phyloP scores from a whole-genome alignment of 768 basidiomycete species.

The Suillus occidentalis region DNA sequence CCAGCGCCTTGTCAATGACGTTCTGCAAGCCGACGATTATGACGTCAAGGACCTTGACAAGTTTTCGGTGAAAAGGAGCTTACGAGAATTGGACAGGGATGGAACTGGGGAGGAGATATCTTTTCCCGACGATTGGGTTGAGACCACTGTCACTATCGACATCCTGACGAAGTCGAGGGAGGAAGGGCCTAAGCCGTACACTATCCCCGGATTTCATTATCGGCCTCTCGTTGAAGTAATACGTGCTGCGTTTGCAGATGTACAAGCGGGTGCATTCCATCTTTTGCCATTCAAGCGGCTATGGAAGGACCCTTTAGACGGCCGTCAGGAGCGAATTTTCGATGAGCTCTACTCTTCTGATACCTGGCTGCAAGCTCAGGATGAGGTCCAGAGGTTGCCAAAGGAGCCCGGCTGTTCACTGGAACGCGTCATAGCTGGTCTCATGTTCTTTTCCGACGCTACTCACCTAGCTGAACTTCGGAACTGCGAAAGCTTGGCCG shows the following conservation, averaged over 20 bases:
- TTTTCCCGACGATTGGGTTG: neutral
- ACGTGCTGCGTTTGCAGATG: slow-evolving; percentile 10
- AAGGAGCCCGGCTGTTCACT: too few relatives aligned
- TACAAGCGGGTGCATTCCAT: slow-evolving; percentile 16
- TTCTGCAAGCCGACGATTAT: slow-evolving; percentile 6
- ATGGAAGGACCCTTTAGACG: slow-evolving; percentile 9
- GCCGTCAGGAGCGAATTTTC: too few relatives aligned
- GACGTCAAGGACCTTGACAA: neutral
- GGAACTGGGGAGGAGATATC: too few relatives aligned
- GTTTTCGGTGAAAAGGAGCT: neutral
- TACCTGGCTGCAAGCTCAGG: too few relatives aligned
- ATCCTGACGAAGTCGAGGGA: neutral
- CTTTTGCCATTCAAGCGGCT: slow-evolving; percentile 22
- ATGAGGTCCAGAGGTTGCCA: too few relatives aligned
- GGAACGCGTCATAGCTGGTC: too few relatives aligned
- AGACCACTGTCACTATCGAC: too few relatives aligned
- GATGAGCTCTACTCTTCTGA: too few relatives aligned
- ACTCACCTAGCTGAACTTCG: too few relatives aligned
- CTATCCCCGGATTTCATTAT: slow-evolving; percentile 15
- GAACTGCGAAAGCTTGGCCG: too few relatives aligned
- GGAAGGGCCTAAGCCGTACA: neutral
- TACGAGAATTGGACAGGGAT: neutral
- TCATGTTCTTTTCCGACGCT: too few relatives aligned
- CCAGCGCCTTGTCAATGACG: neutral
- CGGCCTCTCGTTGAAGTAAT: slow-evolving; percentile 18